Percentiles rank a stretch among this genome's conserved stretches.
phyloP scores from a whole-genome alignment of 108 stramenopile species.

The Skeletonema grethae region DNA sequence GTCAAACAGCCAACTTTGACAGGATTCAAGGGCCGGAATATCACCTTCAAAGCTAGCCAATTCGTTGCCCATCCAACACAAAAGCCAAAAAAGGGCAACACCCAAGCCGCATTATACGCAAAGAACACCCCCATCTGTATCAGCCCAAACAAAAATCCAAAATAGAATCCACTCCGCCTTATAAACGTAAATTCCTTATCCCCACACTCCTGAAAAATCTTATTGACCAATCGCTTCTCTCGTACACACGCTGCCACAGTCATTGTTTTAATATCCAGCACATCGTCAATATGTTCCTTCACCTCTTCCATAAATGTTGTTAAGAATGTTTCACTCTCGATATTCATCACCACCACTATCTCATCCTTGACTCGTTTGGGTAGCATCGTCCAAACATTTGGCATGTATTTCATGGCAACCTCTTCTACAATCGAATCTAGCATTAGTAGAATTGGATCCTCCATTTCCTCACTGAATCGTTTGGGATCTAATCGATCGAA shows the following conservation, averaged over 20 bases:
- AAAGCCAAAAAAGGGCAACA: constrained; percentile 86
- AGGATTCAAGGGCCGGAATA: constrained; percentile 87
- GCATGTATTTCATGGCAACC: constrained; percentile 86
- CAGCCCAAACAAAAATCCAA: constrained; percentile 88
- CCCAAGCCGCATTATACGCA: constrained; percentile 76
- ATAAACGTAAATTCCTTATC: constrained; percentile 82
- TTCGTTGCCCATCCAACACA: constrained; percentile 86
- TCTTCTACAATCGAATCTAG: constrained; percentile 86
- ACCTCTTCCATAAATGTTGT: constrained; percentile 81
- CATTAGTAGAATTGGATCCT: constrained; percentile 69
- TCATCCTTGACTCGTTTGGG: constrained; percentile 84
- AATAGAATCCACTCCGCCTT: constrained; percentile 74
- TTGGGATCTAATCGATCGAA: constrained; percentile 84
- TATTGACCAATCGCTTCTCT: constrained; percentile 87
- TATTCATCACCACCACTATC: constrained; percentile 72
- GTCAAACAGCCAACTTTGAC: constrained; percentile 57
- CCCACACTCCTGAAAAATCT: constrained; percentile 92
- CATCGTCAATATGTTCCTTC: constrained; percentile 78
- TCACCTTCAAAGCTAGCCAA: constrained; percentile 85
- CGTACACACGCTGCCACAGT: constrained; percentile 80
- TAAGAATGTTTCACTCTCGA: constrained; percentile 70
- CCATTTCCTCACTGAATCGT: constrained; percentile 72
- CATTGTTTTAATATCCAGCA: constrained; percentile 91
- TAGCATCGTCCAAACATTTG: constrained; percentile 67
- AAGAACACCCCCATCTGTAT: constrained; percentile 84